Percentiles rank a stretch among this genome's conserved stretches.
These are phyloP conservation scores for Eucalyptus regnans DNA, from an alignment of 345 rosid species.

Conservation along the genomic window DNA sequence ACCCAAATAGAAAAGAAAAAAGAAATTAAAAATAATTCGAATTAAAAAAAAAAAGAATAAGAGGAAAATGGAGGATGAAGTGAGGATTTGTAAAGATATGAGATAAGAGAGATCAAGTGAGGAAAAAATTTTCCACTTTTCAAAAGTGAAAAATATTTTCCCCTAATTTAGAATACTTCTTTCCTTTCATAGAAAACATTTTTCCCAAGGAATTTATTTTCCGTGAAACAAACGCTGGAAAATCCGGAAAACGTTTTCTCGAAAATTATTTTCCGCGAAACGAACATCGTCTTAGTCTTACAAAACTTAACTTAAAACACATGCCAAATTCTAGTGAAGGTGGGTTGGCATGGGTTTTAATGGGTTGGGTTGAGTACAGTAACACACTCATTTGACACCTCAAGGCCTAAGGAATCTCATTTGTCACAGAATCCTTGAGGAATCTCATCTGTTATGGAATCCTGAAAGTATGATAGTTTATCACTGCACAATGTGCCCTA, in stretches of 20 bases:
- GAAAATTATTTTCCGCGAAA: rapidly evolving
- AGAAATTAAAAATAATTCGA: no score
- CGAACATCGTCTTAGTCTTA: rapidly evolving
- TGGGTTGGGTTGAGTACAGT: background rate
- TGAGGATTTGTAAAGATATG: no score
- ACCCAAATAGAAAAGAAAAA: no score
- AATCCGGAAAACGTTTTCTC: rapidly evolving
- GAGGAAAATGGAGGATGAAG: no score
- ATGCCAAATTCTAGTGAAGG: background rate
- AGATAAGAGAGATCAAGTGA: no score
- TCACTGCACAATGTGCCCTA: background rate
- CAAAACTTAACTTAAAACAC: background rate
- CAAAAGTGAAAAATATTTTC: rapidly evolving
- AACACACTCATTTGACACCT: background rate
- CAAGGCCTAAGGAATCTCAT: background rate
- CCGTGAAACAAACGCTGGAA: rapidly evolving
- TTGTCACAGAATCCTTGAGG: no score
- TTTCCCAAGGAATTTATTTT: rapidly evolving
- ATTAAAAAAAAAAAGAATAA: no score
- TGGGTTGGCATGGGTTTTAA: background rate
- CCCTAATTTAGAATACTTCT: no score
- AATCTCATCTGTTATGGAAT: background rate
- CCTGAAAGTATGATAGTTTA: background rate
- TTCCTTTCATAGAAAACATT: rapidly evolving
- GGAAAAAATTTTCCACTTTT: no score